phyloP scores from a whole-genome alignment of 2,329 filamentous ascomycete genomes.

The Allantophomopsis cytisporea region DNA sequence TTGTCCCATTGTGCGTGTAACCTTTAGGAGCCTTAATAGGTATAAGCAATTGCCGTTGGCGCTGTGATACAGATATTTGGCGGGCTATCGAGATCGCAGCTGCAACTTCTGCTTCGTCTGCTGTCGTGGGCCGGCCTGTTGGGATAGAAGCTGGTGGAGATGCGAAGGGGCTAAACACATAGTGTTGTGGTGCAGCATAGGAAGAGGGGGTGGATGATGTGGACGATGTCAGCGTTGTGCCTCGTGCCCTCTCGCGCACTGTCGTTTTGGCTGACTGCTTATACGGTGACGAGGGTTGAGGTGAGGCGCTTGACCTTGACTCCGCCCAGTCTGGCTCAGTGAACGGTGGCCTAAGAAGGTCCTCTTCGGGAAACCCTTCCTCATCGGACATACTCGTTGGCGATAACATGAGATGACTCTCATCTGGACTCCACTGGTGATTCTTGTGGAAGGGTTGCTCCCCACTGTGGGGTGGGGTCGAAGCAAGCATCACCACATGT shows the following conservation, averaged over 20 bases:
- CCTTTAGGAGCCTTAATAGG: slow-evolving; percentile 27
- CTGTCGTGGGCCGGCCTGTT: not conserved
- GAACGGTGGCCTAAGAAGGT: too few relatives aligned
- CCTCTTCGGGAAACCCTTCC: too few relatives aligned
- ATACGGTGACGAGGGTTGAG: not conserved
- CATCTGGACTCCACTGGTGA: not conserved
- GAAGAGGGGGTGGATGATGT: not conserved
- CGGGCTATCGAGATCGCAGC: slow-evolving; percentile 55
- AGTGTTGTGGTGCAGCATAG: not conserved
- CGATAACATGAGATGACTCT: not conserved
- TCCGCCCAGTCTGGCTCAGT: too few relatives aligned
- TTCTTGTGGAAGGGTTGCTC: not conserved
- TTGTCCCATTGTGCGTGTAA: slow-evolving; percentile 5
- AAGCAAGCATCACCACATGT: slow-evolving; percentile 9
- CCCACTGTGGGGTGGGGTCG: not conserved
- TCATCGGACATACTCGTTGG: not conserved
- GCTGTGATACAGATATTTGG: slow-evolving; percentile 50
- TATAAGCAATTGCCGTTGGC: slow-evolving; percentile 44
- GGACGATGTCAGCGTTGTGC: not conserved
- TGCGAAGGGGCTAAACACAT: too few relatives aligned
- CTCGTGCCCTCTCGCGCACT: not conserved
- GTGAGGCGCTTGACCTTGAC: not conserved
- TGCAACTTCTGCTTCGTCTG: not conserved
- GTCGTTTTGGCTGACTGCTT: not conserved
- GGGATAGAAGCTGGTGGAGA: not conserved